Evolutionary conservation across 371 early-diverging fungal genomes (phyloP), one percentile per base, ranked within the genome.

Genomic region (Mortierella polycephala): DNA sequence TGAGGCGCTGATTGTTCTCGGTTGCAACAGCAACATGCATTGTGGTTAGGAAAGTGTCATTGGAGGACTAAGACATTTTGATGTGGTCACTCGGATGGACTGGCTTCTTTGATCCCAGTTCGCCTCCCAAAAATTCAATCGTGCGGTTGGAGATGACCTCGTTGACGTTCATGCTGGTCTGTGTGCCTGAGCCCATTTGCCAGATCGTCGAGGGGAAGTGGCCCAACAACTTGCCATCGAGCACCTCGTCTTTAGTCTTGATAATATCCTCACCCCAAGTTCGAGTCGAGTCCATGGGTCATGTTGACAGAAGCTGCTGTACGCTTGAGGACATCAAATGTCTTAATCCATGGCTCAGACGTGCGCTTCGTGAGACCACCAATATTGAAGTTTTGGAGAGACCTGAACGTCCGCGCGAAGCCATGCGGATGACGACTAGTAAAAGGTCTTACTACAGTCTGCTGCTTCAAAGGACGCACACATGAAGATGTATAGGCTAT

Each of bases 1-100:
- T 67, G 55, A 98, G 90, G 20, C 85, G 85, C 30, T 88, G 71
- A 82, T 91, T 86, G 79, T 97, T 88, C 77, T 96, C 95, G 14
- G 89, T 76, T 46, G 91, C 95, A 45, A 96, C 96, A 30, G 96
- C 90, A 65, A 98, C 90, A 85, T 97, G 98, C 98, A 98, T 98
- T 57, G 96, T 97, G n/a, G 98, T 97, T 44, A 98, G 98, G 88
- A 98, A 98, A 47, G 96, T 94, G 81, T 98, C 98, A 72, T 98
- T 98, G 51, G 96, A 96, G 13, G 97, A 96, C 85, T 97, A 97
- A 71, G 92, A 91, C 90, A 93, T 96, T 88, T 97, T 98, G 76
- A 97, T 96, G 67, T 97, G 96, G 82, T 97, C 98, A 85, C 97
- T 98, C 59, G 98, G 98, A 83, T 98, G 98, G 37, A 97, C 96